Percentiles rank a stretch among this genome's conserved stretches.
These are phyloP conservation scores for Colletotrichum shisoi DNA, from an alignment of 2,329 filamentous ascomycete genomes.

Conservation along the genomic window DNA sequence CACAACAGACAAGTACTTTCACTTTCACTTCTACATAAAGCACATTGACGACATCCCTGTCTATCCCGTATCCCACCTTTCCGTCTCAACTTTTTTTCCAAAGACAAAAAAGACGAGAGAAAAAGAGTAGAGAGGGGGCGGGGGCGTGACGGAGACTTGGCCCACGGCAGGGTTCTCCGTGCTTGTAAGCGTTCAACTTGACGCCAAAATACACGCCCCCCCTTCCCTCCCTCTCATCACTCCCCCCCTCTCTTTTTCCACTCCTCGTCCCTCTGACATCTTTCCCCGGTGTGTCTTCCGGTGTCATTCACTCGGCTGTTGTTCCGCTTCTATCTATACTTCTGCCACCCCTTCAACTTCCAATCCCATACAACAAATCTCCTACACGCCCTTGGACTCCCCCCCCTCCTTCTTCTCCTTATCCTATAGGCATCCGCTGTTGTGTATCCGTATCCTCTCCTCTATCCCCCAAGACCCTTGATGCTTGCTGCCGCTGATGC, in stretches of 20 bases:
- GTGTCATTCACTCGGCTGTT: background rate
- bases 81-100: conserved; percentile 15
- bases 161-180: conserved; percentile 28
- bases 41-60: conserved; percentile 17
- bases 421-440: conserved; percentile 34
- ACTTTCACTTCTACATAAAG: background rate
- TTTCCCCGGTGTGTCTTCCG: background rate
- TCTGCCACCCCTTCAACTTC: conserved; percentile 1
- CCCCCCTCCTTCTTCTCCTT: conserved; percentile 2
- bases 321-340: background rate
- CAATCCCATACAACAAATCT: conserved; percentile 13
- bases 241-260: background rate
- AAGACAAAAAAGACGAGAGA: background rate
- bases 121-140: background rate
- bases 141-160: background rate
- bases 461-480: conserved; percentile 26
- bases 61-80: background rate
- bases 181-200: conserved; percentile 33
- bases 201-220: conserved; percentile 24
- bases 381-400: conserved; percentile 14
- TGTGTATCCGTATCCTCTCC: conserved; percentile 25
- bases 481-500: conserved; percentile 34
- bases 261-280: no score
- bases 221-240: background rate
- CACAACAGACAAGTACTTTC: background rate